Evolutionary conservation across 768 basidiomycete genomes (phyloP).

Genomic region (Coprinellus micaceus): DNA sequence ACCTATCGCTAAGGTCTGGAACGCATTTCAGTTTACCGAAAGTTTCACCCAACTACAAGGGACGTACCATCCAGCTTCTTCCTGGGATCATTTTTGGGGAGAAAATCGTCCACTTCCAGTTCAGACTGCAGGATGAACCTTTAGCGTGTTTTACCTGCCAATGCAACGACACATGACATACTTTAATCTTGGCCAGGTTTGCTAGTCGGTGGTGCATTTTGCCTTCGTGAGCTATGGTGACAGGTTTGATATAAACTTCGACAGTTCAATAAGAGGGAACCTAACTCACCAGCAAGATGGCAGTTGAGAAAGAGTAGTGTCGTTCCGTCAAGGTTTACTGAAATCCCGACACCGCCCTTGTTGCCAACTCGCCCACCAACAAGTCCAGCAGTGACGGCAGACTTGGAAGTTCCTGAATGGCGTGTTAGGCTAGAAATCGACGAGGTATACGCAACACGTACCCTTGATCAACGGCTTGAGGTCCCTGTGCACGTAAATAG

Average conservation of each 20-base stretch:
- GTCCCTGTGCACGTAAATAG: constrained; percentile 73
- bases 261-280: neutral
- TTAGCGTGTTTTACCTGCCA: neutral
- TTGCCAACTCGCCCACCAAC: constrained; percentile 91
- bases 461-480: constrained; percentile 62
- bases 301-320: constrained; percentile 88
- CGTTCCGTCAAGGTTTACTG: constrained; percentile 75
- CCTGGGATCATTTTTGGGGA: constrained; percentile 60
- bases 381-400: constrained; percentile 82
- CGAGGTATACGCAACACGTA: constrained; percentile 16
- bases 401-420: constrained; percentile 63
- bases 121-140: constrained; percentile 47
- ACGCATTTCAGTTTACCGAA: neutral
- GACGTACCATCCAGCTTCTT: constrained; percentile 62
- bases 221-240: constrained; percentile 65
- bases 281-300: constrained; percentile 71
- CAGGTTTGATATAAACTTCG: neutral
- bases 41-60: constrained; percentile 3
- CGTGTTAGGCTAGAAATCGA: constrained; percentile 6
- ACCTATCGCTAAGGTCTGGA: constrained; percentile 78
- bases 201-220: constrained; percentile 75
- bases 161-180: constrained; percentile 18
- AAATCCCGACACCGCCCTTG: constrained; percentile 91
- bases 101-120: constrained; percentile 74
- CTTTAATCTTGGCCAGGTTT: constrained; percentile 89